A percentile compares a stretch with the other conserved stretches of the same genome.
Evolutionary conservation across 176 grass and related monocot species (phyloP).

Genomic region (Phragmites australis): DNA sequence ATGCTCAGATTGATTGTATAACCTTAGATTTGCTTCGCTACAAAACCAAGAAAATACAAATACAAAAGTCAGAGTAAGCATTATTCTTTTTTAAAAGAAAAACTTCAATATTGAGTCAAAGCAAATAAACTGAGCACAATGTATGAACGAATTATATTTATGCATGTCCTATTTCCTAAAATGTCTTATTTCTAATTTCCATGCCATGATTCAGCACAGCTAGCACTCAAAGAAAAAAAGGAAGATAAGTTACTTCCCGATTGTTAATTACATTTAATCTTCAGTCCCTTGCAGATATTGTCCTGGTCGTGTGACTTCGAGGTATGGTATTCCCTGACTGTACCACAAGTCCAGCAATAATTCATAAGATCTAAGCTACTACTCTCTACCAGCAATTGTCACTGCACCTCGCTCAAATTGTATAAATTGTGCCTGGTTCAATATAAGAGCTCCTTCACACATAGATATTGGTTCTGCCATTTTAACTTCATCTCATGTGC

Average conservation of each 20-base stretch:
- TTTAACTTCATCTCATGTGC: background rate
- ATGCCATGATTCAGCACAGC: slow-evolving; percentile 16
- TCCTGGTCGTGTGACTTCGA: background rate
- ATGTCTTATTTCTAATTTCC: background rate
- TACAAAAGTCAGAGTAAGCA: background rate
- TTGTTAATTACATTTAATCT: background rate
- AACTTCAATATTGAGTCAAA: background rate
- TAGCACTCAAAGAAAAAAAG: background rate
- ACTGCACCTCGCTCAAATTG: background rate
- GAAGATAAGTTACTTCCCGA: too few species aligned
- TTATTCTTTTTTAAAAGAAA: background rate
- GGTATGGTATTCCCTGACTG: background rate
- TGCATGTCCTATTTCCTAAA: background rate
- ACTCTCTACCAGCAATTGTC: background rate
- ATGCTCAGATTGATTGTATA: slow-evolving; percentile 87
- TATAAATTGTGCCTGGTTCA: background rate
- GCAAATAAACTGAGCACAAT: slow-evolving; percentile 7
- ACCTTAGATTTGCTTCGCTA: slow-evolving; percentile 84
- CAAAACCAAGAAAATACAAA: slow-evolving; percentile 10
- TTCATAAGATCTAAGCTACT: background rate
- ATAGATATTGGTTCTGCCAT: background rate
- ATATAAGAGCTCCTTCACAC: background rate
- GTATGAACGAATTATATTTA: background rate
- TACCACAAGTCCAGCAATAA: background rate
- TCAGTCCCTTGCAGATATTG: background rate